Evolutionary conservation across 139 green algal species (phyloP).

Genomic region (Axilococcus clingmanii): DNA sequence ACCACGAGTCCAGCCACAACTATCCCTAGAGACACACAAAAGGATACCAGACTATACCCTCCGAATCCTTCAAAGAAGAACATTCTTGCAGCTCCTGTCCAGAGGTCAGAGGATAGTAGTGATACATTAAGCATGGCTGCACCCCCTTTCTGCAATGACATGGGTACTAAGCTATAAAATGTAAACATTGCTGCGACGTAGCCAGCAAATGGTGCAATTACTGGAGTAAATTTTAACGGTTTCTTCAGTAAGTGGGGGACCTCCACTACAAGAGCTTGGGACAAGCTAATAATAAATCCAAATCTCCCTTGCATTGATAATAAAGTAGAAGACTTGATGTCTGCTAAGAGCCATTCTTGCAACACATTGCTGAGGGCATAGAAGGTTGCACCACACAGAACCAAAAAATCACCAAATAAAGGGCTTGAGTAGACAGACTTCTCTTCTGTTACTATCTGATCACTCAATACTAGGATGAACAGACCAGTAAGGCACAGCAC

Average conservation of each 20-base stretch:
- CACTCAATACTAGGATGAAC: constrained; percentile 42
- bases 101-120: constrained; percentile 61
- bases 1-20: constrained; percentile 16
- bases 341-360: constrained; percentile 29
- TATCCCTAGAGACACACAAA: constrained; percentile 8
- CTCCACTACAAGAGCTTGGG: constrained; percentile 28
- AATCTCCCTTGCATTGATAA: constrained; percentile 42
- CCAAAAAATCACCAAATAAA: constrained; percentile 55
- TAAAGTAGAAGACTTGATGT: constrained; percentile 14
- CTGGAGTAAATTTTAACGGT: background rate
- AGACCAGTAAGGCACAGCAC: constrained; percentile 57
- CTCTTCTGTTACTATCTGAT: constrained; percentile 12
- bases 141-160: constrained; percentile 37
- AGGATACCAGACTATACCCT: constrained; percentile 4
- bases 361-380: constrained; percentile 65
- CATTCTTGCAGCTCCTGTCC: constrained; percentile 32
- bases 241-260: background rate
- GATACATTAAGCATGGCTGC: constrained; percentile 67
- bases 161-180: constrained; percentile 54
- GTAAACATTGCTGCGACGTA: constrained; percentile 47
- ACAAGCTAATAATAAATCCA: constrained; percentile 27
- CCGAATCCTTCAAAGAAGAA: constrained; percentile 45
- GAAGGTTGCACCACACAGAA: constrained; percentile 48
- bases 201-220: constrained; percentile 21
- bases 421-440: constrained; percentile 8